Evolutionary conservation across 768 basidiomycete genomes (phyloP), one percentile per base, ranked within the genome.

Genomic region (Suillus tomentosus): DNA sequence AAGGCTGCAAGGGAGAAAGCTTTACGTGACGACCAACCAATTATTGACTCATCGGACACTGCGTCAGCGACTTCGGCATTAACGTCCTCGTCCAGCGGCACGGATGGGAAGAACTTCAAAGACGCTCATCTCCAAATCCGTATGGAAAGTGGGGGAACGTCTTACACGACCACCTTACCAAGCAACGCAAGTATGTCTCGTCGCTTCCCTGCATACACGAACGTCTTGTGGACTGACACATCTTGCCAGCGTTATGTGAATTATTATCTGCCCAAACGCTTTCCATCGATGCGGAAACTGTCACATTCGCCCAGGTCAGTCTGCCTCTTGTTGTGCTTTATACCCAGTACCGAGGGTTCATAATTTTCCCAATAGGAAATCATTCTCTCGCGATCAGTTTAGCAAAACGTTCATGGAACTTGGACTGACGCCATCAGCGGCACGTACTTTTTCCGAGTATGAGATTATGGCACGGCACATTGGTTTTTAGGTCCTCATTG

Each of bases 361-460:
- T 27, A 27, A 27, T 27, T 27, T 27, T 27, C 27, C 27, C 27
- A 27, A 27, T 27, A 27, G 27, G 27, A 27, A 27, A 27, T 27
- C 27, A 27, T 27, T 27, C 27, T 27, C 27, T 27, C 10, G 75
- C 5, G 77, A 81, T 6, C 95, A 98, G 70, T 91, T 95, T 72
- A 82, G 77, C n/a, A 90, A 88, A 74, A 88, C 89, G 24, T 74
- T 98, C 68, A 86, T 86, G 64, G 92, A 94, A 62, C 84, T 96
- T 34, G 95, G 93, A 5, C 79, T 98, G 65, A 95, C 94, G 22
- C 95, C 95, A 1, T 95, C 94, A 62, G 95, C 95, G 59, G 95
- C 95, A 75, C 62, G 84, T 78, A 51, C 56, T 4, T 54, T 43
- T 45, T 61, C 15, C 65, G 37, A 17, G 10, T 22, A 39, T 40